These are phyloP conservation scores for Populus euphratica DNA, from an alignment of 345 rosid species.

Conservation along the genomic window DNA sequence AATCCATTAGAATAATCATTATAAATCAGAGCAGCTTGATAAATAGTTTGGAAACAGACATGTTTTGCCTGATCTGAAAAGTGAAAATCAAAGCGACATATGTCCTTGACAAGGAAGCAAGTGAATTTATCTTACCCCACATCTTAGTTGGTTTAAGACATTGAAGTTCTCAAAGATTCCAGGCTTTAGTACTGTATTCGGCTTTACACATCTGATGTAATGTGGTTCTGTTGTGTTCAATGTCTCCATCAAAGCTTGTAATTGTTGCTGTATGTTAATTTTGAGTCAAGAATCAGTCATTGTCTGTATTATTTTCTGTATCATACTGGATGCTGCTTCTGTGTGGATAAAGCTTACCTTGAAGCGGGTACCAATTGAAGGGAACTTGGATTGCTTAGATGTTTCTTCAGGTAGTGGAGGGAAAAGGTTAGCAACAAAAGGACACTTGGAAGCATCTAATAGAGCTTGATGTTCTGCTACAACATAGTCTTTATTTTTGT, in stretches of 20 bases:
- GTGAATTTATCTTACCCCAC: constrained; percentile 46
- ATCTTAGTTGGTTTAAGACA: constrained; percentile 56
- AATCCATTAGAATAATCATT: not conserved
- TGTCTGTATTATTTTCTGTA: constrained; percentile 10
- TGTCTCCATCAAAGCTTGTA: constrained; percentile 61
- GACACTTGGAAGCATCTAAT: constrained; percentile 53
- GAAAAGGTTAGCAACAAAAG: constrained; percentile 64
- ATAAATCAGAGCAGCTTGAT: not conserved
- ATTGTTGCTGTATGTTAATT: constrained; percentile 51
- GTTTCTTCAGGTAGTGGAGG: constrained; percentile 70
- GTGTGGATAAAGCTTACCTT: constrained; percentile 38
- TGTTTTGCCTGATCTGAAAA: not conserved
- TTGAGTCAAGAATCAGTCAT: constrained; percentile 18
- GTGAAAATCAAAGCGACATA: not conserved
- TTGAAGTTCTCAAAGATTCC: constrained; percentile 54
- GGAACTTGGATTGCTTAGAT: constrained; percentile 71
- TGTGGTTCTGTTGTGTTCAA: constrained; percentile 63
- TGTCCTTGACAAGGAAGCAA: not conserved
- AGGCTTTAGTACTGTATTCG: constrained; percentile 56
- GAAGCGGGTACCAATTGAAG: constrained; percentile 74
- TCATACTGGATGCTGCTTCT: constrained; percentile 7
- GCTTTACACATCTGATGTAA: constrained; percentile 67
- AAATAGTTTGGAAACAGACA: not conserved
- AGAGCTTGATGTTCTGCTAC: constrained; percentile 80
- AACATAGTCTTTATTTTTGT: constrained; percentile 74